Conservation (phyloP, 768 basidiomycete genomes). For the Pisolithus sp. region DNA sequence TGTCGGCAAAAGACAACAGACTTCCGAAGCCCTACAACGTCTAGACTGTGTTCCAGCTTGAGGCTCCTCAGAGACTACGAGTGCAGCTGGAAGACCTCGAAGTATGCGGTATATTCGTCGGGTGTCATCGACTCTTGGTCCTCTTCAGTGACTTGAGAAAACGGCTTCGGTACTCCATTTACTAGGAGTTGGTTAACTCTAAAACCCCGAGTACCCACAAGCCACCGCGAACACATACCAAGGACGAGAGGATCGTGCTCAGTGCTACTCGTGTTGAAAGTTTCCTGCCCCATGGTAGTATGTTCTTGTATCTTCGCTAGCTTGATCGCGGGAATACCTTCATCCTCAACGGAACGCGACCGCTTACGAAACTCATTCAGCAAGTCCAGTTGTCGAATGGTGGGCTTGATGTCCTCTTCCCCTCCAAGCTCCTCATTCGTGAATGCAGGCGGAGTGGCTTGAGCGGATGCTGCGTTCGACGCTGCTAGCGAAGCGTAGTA, state of each 20-base stretch:
- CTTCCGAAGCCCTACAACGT: too few relatives aligned
- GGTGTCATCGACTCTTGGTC: constrained; percentile 90
- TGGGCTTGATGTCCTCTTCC: constrained; percentile 68
- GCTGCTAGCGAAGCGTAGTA: constrained; percentile 77
- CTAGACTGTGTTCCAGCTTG: too few relatives aligned
- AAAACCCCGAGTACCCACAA: background rate
- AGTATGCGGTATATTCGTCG: constrained; percentile 84
- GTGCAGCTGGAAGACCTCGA: constrained; percentile 56
- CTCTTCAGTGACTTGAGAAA: constrained; percentile 83
- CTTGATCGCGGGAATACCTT: constrained; percentile 36
- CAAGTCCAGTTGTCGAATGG: constrained; percentile 58
- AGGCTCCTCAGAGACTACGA: constrained; percentile 8
- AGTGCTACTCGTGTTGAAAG: background rate
- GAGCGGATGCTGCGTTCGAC: constrained; percentile 50
- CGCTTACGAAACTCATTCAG: constrained; percentile 71
- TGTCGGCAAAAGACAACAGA: too few relatives aligned
- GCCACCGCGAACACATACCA: constrained; percentile 37
- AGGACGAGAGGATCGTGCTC: constrained; percentile 60
- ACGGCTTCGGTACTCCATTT: constrained; percentile 64
- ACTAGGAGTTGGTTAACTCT: constrained; percentile 38
- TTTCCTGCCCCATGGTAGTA: too few relatives aligned
- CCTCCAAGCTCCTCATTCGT: constrained; percentile 55
- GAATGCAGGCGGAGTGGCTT: constrained; percentile 54
- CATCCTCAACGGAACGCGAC: constrained; percentile 60
- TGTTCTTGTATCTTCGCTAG: constrained; percentile 35